Conservation (phyloP, 805 yeast species). For the Candida loeiensis region DNA sequence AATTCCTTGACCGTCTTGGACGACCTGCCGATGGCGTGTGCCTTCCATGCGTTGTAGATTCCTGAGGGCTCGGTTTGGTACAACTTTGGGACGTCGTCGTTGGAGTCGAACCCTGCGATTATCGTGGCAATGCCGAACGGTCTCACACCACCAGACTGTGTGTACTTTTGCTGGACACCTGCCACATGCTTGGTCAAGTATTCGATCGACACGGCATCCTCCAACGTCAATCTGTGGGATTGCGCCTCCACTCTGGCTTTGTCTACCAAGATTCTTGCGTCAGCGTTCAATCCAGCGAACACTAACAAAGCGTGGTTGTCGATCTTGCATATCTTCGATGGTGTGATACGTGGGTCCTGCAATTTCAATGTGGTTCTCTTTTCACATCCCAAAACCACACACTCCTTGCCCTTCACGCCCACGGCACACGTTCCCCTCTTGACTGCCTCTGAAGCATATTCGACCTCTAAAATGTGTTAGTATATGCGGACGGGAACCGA, state of each 20-base stretch:
- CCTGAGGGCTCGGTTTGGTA: conserved; percentile 98
- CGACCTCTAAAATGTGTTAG: conserved; percentile 64
- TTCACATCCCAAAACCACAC: conserved; percentile 94
- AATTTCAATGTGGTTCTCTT: conserved; percentile 91
- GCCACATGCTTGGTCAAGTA: conserved; percentile 92
- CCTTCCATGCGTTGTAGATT: conserved; percentile 96
- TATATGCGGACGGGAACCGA: conserved; percentile 12
- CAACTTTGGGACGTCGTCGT: conserved; percentile 74
- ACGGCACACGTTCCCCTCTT: conserved; percentile 98
- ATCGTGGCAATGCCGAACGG: conserved; percentile 96
- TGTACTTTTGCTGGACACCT: conserved; percentile 95
- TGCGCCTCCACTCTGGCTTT: conserved; percentile 97
- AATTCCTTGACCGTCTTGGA: conserved; percentile 94
- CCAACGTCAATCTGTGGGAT: conserved; percentile 87
- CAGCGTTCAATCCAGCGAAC: conserved; percentile 98
- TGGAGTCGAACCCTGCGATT: conserved; percentile 92
- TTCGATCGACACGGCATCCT: conserved; percentile 89
- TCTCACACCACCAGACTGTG: conserved; percentile 97
- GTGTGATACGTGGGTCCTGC: conserved; percentile 95
- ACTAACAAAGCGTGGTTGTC: conserved; percentile 90
- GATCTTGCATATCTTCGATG: conserved; percentile 86
- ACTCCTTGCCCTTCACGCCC: conserved; percentile 86
- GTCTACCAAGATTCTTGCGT: conserved; percentile 90
- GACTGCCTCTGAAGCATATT: conserved; percentile 96
- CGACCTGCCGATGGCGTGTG: conserved; percentile 93